These are phyloP conservation scores for Linderina pennispora DNA, from an alignment of 192 early-diverging fungal species.

Conservation along the genomic window DNA sequence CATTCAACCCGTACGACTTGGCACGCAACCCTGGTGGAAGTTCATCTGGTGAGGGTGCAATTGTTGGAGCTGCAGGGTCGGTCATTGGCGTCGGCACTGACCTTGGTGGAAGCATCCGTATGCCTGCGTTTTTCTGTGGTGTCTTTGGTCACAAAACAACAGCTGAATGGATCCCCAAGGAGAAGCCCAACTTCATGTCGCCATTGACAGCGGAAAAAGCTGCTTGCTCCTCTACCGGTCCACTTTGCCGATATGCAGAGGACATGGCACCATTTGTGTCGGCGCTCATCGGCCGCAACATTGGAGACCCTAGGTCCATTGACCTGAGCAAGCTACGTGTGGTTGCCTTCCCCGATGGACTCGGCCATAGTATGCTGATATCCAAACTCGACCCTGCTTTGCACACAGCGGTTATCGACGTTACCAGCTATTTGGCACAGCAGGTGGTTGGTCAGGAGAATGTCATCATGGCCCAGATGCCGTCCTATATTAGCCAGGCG, in stretches of 20 bases:
- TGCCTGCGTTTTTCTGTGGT: constrained; percentile 1
- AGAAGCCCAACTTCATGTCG: background rate
- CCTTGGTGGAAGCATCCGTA: constrained; percentile 2
- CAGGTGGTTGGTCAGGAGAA: background rate
- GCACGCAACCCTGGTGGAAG: constrained; percentile 2
- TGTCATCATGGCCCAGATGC: too few species aligned
- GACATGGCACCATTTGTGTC: background rate
- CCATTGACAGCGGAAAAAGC: too few species aligned
- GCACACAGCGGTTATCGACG: background rate
- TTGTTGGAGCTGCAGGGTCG: background rate
- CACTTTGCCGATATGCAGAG: background rate
- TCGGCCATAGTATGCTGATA: background rate
- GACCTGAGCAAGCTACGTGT: background rate
- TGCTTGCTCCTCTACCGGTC: too few species aligned
- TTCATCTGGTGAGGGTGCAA: constrained; percentile 3
- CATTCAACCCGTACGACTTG: constrained; percentile 3
- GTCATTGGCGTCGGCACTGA: constrained; percentile 6
- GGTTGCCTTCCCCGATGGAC: background rate
- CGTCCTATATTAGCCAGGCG: background rate
- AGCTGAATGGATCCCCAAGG: background rate
- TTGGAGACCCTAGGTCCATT: background rate
- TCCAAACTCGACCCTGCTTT: background rate
- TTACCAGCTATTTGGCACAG: background rate
- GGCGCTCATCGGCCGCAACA: background rate
- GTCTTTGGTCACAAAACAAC: constrained; percentile 2